These are phyloP conservation scores for Lolium rigidum DNA, from an alignment of 176 grass and related monocot species.

Conservation along the genomic window DNA sequence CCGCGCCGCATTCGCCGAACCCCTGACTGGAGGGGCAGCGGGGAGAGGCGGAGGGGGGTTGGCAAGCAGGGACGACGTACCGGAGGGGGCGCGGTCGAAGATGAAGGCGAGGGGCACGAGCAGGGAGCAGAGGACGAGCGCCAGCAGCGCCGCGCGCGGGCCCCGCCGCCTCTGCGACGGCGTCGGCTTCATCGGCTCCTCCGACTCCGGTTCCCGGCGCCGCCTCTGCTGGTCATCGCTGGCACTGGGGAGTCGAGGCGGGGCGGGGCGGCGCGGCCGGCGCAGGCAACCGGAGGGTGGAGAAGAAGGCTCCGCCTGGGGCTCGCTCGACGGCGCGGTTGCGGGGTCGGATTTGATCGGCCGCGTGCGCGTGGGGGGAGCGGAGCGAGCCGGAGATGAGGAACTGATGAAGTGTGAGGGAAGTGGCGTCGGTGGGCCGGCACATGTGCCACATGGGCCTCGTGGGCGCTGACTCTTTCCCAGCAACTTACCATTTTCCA, in stretches of 20 bases:
- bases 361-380: background rate
- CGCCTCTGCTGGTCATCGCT: constrained; percentile 45
- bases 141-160: constrained; percentile 69
- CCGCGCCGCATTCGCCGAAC: constrained; percentile 2
- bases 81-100: constrained; percentile 71
- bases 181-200: constrained; percentile 57
- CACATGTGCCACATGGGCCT: constrained; percentile 22
- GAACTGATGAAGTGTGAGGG: background rate
- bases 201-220: background rate
- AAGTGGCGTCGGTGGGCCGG: background rate
- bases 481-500: background rate
- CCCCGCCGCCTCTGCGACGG: constrained; percentile 61
- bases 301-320: background rate
- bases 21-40: background rate
- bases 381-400: constrained; percentile 7
- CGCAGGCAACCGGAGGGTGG: background rate
- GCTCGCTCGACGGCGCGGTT: background rate
- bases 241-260: background rate
- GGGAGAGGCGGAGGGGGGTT: background rate
- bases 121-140: constrained; percentile 81
- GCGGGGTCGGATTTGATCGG: constrained; percentile 25
- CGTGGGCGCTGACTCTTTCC: background rate
- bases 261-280: background rate
- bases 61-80: constrained; percentile 30
- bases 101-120: constrained; percentile 86